phyloP scores from a whole-genome alignment of 768 basidiomycete genomes.

The Chiua virens region DNA sequence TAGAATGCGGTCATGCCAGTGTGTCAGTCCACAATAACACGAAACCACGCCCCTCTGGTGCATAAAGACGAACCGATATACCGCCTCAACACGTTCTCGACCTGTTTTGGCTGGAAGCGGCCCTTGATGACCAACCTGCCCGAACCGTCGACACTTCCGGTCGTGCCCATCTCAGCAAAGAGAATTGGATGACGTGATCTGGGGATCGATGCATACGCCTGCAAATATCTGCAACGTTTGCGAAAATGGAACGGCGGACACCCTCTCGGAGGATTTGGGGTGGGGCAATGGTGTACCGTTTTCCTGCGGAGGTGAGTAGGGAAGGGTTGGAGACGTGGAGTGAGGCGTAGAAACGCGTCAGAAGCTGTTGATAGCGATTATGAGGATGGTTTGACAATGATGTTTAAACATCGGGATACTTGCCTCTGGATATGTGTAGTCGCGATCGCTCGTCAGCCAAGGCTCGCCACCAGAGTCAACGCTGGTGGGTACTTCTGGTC shows the following conservation, averaged over 20 bases:
- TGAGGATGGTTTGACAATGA: neutral
- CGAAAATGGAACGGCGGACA: slow-evolving; percentile 96
- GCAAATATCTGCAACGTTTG: slow-evolving; percentile 97
- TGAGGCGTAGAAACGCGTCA: slow-evolving; percentile 87
- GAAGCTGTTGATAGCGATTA: slow-evolving; percentile 53
- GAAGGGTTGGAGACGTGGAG: slow-evolving; percentile 94
- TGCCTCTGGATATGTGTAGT: slow-evolving; percentile 95
- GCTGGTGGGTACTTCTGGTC: slow-evolving; percentile 51
- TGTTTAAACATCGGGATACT: slow-evolving; percentile 10
- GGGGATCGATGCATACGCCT: slow-evolving; percentile 97
- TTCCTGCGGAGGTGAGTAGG: slow-evolving; percentile 79
- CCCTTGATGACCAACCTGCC: slow-evolving; percentile 96
- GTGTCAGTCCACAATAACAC: neutral
- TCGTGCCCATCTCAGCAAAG: slow-evolving; percentile 98
- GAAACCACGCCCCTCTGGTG: neutral
- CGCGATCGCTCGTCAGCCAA: slow-evolving; percentile 91
- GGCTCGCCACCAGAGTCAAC: slow-evolving; percentile 78
- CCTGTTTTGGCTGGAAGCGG: slow-evolving; percentile 96
- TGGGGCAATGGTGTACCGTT: slow-evolving; percentile 96
- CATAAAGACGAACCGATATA: slow-evolving; percentile 77
- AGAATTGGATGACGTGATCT: slow-evolving; percentile 96
- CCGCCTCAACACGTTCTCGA: slow-evolving; percentile 93
- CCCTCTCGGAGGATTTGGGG: slow-evolving; percentile 94
- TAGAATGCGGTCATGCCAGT: neutral
- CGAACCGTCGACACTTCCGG: slow-evolving; percentile 89